These are phyloP conservation scores for Azolla pinnata DNA, from an alignment of 75 land plant genomes.

Conservation along the genomic window DNA sequence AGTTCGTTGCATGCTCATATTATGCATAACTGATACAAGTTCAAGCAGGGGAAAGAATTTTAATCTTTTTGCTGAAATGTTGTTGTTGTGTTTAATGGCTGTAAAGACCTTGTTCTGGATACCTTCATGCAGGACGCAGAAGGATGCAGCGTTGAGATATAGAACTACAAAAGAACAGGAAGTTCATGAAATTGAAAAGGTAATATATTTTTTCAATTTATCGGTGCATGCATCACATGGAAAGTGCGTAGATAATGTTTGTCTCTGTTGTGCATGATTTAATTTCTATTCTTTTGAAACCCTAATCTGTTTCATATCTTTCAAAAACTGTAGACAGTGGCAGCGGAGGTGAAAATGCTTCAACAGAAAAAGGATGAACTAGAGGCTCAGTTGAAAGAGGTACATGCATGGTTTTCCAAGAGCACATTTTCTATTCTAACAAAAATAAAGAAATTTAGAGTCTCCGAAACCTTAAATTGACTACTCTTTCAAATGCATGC, in stretches of 20 bases:
- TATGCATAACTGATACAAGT: too few relatives aligned
- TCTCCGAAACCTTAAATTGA: not conserved
- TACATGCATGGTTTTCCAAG: constrained; percentile 9
- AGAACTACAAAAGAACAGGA: constrained; percentile 56
- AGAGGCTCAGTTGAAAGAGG: constrained; percentile 71
- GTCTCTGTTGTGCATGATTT: too few relatives aligned
- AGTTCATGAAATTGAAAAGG: constrained; percentile 72
- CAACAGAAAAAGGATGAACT: constrained; percentile 48
- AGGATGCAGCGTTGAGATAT: constrained; percentile 67
- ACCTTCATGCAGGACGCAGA: constrained; percentile 40
- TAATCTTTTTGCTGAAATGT: too few relatives aligned
- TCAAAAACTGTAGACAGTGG: constrained; percentile 61
- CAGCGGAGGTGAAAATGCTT: constrained; percentile 44
- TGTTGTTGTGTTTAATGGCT: too few relatives aligned
- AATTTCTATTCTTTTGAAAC: too few relatives aligned
- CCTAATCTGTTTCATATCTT: too few relatives aligned
- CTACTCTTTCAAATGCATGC: constrained; percentile 2
- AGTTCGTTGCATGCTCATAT: too few relatives aligned
- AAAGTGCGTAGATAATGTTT: too few relatives aligned
- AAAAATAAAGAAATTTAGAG: not conserved
- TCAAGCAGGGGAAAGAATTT: too few relatives aligned
- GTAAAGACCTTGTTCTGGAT: too few relatives aligned
- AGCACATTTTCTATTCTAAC: constrained; percentile 1
- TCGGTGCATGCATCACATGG: too few relatives aligned
- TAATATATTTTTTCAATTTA: constrained; percentile 11